Evolutionary conservation across 495 filamentous ascomycete species (phyloP), one percentile per base, ranked within the genome.

Genomic region (Daldinia concentrica): DNA sequence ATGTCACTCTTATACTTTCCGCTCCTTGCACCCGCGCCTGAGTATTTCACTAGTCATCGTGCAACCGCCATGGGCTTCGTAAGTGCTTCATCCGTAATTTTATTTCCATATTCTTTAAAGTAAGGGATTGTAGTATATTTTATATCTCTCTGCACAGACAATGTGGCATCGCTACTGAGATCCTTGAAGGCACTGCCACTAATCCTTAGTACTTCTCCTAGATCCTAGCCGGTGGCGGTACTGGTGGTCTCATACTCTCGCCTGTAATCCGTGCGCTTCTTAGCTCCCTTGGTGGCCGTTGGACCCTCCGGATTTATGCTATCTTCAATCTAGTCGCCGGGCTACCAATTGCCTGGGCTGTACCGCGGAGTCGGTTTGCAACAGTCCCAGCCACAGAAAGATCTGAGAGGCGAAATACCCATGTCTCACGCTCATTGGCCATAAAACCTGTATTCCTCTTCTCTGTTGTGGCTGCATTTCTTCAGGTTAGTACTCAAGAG

Each of bases 261-360:
- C 84, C 86, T 37, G 75, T 82, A 1, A 77, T 86, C 51, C 79
- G 83, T 1, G 78, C 83, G 2, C 83, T 89, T 11, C 81, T 87
- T 24, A 80, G 78, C 27, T 68, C 74, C 27, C 66, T 89, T n/a
- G 86, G 85, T 6, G 84, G 84, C 29, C 79, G 82, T 1, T 86
- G 86, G 79, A 83, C 86, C n/a, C 75, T 89, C 8, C 75, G 85
- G 17, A 81, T 84, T 34, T 79, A 84, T 4, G 83, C 84, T 0
- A 76, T 83, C 17, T 69, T 87, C 43, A 82, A 80, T 22, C 59
- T 86, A 1, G 62, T 82, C 45, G 76, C 83, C 36, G 83, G 85
- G 0, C 73, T 86, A 3, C 80, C 84, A 11, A 76, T 86, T 26
- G 85, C 84, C 6, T 80, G 77, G 58, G 78, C 81, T 1, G 80